These are phyloP conservation scores for Dioscorea cayenensis DNA, from an alignment of 116 monocot genomes.

Conservation along the genomic window DNA sequence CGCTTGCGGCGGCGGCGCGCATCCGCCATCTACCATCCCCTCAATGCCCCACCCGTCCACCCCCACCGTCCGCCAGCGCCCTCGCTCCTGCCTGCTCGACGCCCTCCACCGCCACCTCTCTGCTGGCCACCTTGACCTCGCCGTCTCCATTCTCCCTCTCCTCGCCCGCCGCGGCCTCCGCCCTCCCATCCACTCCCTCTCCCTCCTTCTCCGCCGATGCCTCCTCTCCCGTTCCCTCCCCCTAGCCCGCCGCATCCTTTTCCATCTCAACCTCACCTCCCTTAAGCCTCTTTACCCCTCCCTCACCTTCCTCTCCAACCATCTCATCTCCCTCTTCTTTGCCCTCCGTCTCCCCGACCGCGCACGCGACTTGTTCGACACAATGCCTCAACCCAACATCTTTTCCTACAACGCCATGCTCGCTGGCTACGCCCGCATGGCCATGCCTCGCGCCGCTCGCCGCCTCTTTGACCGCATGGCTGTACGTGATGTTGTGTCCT, in stretches of 20 bases:
- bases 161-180: slow-evolving; percentile 57
- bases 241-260: slow-evolving; percentile 39
- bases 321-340: slow-evolving; percentile 37
- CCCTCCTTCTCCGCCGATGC: slow-evolving; percentile 45
- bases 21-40: background rate
- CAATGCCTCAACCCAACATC: slow-evolving; percentile 44
- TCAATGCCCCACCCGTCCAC: slow-evolving; percentile 25
- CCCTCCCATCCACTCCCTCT: slow-evolving; percentile 24
- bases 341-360: slow-evolving; percentile 18
- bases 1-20: background rate
- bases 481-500: slow-evolving; percentile 49
- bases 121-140: slow-evolving; percentile 21
- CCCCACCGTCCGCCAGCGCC: slow-evolving; percentile 1
- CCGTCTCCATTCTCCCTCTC: slow-evolving; percentile 46
- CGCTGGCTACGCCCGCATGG: slow-evolving; percentile 42
- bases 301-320: slow-evolving; percentile 41
- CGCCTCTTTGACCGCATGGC: slow-evolving; percentile 44
- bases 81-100: slow-evolving; percentile 29
- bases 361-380: slow-evolving; percentile 39
- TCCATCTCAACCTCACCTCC: slow-evolving; percentile 45
- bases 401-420: slow-evolving; percentile 81
- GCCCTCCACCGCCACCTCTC: slow-evolving; percentile 29
- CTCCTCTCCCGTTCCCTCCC: slow-evolving; percentile 23
- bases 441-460: slow-evolving; percentile 28
- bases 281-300: slow-evolving; percentile 25